Base-by-base conservation (phyloP, 2,329 filamentous ascomycete genomes). In the Aspergillus terreus region DNA sequence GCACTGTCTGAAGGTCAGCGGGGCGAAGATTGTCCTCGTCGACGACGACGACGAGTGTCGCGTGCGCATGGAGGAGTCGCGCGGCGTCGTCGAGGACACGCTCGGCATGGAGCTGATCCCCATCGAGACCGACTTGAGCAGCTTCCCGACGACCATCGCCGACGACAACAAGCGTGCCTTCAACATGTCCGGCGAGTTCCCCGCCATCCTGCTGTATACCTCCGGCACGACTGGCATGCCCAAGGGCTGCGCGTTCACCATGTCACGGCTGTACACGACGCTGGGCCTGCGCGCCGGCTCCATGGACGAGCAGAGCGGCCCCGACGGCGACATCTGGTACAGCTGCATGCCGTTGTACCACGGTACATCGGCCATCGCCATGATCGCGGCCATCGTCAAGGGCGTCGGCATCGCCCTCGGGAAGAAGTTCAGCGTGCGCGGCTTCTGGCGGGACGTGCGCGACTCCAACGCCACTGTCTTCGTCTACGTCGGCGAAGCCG, bases 261-360 rank as follows among this genome's bases (percentile, higher is more conserved):
- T 79, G 7, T 68, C 73, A 2, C 75, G 79, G 42, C 63, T 78
- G 5, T 74, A 75, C 44, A 62, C 58, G 0, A 57, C 76, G 7
- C 68, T 71, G 2, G 59, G 60, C 11, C 59, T 71, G 1, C 71
- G 76, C 2, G 44, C 52, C 6, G 64, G 71, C 15, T 57, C 63
- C 5, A 59, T 70, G 44, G 48, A 54, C 7, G 65, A 70, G 32
- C 61, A 50, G 7, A 57, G 53, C 1, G 66, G 67, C 1, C 64
- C 66, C 1, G 58, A 50, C 7, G 66, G 68, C 1, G 84, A 89
- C 64, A 75, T 84, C 23, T 90, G 84, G 80, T 91, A 90, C 63
- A 81, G 84, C 63, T 88, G 85, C 68, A 91, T 91, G 87, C 87
- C 82, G 0, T 72, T 89, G 30, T 91, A 90, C 63, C 88, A 92